phyloP scores from a whole-genome alignment of 2,329 filamentous ascomycete genomes.

The Sporothrix mexicana region DNA sequence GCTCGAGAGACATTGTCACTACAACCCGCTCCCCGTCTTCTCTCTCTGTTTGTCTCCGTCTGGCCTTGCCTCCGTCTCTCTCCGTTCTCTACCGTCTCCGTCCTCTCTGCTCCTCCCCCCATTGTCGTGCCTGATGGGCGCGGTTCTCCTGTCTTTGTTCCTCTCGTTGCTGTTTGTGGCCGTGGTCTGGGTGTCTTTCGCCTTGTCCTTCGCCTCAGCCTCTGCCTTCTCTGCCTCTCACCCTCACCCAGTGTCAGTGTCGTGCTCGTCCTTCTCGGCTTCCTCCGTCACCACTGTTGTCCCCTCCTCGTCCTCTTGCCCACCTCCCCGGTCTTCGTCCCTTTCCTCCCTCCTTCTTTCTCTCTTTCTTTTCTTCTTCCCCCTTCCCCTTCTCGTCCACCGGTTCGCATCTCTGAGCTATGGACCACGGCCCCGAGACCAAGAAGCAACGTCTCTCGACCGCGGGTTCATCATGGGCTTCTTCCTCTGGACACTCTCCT shows the following conservation, averaged over 20 bases:
- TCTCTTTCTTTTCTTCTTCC: neutral
- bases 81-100: neutral
- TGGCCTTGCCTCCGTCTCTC: neutral
- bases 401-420: slow-evolving; percentile 31
- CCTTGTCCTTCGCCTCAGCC: slow-evolving; percentile 23
- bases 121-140: slow-evolving; percentile 30
- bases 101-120: neutral
- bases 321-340: neutral
- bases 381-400: slow-evolving; percentile 19
- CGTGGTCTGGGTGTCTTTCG: slow-evolving; percentile 21
- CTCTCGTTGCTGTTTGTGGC: slow-evolving; percentile 26
- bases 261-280: slow-evolving; percentile 17
- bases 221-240: slow-evolving; percentile 14
- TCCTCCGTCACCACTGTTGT: slow-evolving; percentile 7
- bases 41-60: neutral
- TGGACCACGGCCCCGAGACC: slow-evolving; percentile 35
- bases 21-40: slow-evolving; percentile 1
- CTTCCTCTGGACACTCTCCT: slow-evolving; percentile 40
- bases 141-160: slow-evolving; percentile 8
- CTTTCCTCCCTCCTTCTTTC: neutral
- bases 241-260: neutral
- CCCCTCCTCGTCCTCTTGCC: neutral
- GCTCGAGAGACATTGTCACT: slow-evolving; percentile 17
- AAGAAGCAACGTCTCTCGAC: slow-evolving; percentile 35
- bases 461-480: slow-evolving; percentile 31